Base-by-base conservation (phyloP, 2,329 filamentous ascomycete species). In the Diaporthe humulicola region DNA sequence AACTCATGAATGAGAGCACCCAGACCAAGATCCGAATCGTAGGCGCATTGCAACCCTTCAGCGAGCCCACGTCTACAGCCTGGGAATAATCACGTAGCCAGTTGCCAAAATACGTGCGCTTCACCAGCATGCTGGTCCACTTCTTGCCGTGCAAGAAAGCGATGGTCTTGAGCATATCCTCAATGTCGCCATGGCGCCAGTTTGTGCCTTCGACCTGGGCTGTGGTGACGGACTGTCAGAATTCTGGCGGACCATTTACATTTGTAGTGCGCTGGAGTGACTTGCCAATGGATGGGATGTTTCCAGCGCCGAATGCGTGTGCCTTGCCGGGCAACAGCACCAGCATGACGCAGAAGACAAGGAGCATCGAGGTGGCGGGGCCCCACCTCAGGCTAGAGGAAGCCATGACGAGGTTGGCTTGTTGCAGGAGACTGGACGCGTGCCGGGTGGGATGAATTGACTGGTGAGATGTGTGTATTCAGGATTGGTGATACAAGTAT, bases 81-180 rank as follows among this genome's bases (percentile, higher is more conserved):
- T 96, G 94, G 17, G 93, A 95, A 82, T 97, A 97, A 85, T 96
- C 94, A 75, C 94, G 90, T 54, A 96, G 86, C 94, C 94, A 97
- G 84, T 97, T 97, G 74, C 94, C 94, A 86, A 96, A 96, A 84
- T 95, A 96, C 40, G 93, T 92, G 73, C 94, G 89, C 84, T 93
- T 93, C 71, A 96, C 89, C 85, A 94, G 90, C 87, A 94, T 92
- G 19, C 91, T 91, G 1, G 93, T 94, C 94, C 94, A 97, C 86
- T 96, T 96, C 82, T 95, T 94, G 74, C 94, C 94, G 77, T 93
- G 89, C 74, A 96, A 88, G 80, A 95, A 96, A 40, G 93, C 90
- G 77, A 96, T 85, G 8, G 91, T 94, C 83, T 94, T 93, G 79
- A 97, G 90, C 85, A 94, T 92, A 83, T 73, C 73, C 50, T 66